phyloP scores from a whole-genome alignment of 306 rosid genomes.

The Cucurbita pepo region DNA sequence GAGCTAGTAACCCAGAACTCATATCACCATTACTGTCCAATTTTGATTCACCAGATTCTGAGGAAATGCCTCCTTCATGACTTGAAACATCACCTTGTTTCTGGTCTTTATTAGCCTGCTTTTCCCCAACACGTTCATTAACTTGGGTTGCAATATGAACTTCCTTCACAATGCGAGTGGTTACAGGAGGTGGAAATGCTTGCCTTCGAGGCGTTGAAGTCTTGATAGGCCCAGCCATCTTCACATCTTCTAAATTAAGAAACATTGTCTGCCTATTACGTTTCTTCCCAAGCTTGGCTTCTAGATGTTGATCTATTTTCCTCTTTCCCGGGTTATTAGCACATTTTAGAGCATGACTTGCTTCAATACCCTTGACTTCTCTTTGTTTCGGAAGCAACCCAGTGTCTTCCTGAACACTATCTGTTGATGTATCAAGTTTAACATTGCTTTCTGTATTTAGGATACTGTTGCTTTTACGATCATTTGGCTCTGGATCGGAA shows the following conservation, averaged over 20 bases:
- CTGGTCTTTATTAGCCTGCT: constrained; percentile 43
- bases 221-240: constrained; percentile 83
- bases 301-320: constrained; percentile 69
- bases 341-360: constrained; percentile 55
- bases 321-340: constrained; percentile 76
- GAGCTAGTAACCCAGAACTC: constrained; percentile 33
- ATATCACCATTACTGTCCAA: constrained; percentile 56
- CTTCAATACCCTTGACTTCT: constrained; percentile 79
- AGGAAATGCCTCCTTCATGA: constrained; percentile 39
- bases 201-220: constrained; percentile 89
- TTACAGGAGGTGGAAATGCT: constrained; percentile 36
- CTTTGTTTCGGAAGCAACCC: constrained; percentile 43
- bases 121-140: constrained; percentile 49
- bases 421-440: constrained; percentile 40
- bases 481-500: constrained; percentile 29
- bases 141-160: constrained; percentile 37
- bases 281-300: constrained; percentile 88
- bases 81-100: constrained; percentile 38
- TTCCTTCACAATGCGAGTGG: constrained; percentile 64
- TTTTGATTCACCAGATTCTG: constrained; percentile 46
- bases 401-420: constrained; percentile 43
- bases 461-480: constrained; percentile 29
- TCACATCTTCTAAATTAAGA: constrained; percentile 93
- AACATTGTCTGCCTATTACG: constrained; percentile 88
- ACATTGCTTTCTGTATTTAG: constrained; percentile 40